Percentiles rank a stretch among this genome's conserved stretches.
Conservation (phyloP, 1,284 basidiomycete species). For the Rhizoctonia solani region DNA sequence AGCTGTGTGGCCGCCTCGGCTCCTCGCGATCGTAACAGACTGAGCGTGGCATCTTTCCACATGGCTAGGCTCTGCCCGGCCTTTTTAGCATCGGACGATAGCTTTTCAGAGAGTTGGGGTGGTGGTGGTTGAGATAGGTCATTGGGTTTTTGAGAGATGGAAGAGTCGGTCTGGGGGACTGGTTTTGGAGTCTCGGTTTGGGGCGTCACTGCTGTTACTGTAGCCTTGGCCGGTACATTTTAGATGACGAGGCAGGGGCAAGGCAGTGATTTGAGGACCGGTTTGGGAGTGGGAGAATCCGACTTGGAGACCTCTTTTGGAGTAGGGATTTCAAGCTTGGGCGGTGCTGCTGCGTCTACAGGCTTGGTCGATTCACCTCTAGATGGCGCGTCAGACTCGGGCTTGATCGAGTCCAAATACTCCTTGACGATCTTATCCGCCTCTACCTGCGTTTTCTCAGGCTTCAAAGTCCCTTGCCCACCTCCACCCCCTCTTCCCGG, state of each 20-base stretch:
- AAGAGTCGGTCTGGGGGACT: too few relatives aligned
- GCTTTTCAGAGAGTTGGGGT: not conserved
- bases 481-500: not conserved
- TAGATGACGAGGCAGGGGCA: too few relatives aligned
- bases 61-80: conserved; percentile 1
- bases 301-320: not conserved
- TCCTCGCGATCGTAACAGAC: conserved; percentile 35
- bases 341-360: too few relatives aligned
- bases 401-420: conserved; percentile 13
- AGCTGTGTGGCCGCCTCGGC: conserved; percentile 58
- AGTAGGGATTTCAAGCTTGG: not conserved
- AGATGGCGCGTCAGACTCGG: not conserved
- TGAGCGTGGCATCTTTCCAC: conserved; percentile 10
- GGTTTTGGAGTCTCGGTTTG: too few relatives aligned
- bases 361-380: not conserved
- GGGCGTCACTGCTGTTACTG: too few relatives aligned
- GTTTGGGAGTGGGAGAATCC: not conserved
- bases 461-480: not conserved
- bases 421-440: conserved; percentile 20
- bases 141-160: too few relatives aligned
- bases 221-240: too few relatives aligned
- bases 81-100: not conserved
- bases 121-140: not conserved
- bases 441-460: not conserved
- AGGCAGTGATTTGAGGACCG: not conserved